Conservation (phyloP, 257 asterid species). For the Solanum chiquidenum region DNA sequence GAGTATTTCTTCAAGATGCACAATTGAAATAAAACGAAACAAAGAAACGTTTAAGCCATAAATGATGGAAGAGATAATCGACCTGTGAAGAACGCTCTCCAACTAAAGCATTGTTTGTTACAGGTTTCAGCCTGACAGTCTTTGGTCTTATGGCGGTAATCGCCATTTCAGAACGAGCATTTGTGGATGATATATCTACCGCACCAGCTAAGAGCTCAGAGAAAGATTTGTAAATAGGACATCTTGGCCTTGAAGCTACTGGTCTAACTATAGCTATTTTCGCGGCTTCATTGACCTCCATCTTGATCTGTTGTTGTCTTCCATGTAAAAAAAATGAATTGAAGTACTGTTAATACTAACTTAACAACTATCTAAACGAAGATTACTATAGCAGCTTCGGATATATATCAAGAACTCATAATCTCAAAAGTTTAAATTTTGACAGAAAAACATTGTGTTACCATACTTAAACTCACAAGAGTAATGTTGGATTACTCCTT, state of each 20-base stretch:
- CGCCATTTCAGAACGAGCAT: slow-evolving; percentile 18
- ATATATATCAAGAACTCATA: not conserved
- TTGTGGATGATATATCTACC: slow-evolving; percentile 30
- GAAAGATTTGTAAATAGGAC: slow-evolving; percentile 37
- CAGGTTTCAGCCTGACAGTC: slow-evolving; percentile 49
- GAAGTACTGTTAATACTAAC: not conserved
- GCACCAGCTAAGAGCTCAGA: slow-evolving; percentile 41
- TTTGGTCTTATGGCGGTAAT: slow-evolving; percentile 51
- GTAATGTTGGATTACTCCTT: not conserved
- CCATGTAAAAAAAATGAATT: not conserved
- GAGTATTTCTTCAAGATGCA: not conserved
- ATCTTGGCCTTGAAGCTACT: slow-evolving; percentile 65
- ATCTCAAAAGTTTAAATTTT: not conserved
- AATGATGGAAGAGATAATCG: not conserved
- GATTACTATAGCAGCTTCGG: not conserved
- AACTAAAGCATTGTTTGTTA: slow-evolving; percentile 1
- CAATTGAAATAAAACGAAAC: not conserved
- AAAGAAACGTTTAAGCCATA: not conserved
- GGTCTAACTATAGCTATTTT: slow-evolving; percentile 58
- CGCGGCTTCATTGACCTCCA: slow-evolving; percentile 42
- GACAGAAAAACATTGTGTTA: not conserved
- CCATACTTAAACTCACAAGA: not conserved
- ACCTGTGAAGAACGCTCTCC: slow-evolving; percentile 14
- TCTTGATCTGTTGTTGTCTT: not conserved
- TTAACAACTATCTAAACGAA: not conserved